phyloP scores from a whole-genome alignment of 1,284 basidiomycete genomes.

The Ganoderma resinaceum region DNA sequence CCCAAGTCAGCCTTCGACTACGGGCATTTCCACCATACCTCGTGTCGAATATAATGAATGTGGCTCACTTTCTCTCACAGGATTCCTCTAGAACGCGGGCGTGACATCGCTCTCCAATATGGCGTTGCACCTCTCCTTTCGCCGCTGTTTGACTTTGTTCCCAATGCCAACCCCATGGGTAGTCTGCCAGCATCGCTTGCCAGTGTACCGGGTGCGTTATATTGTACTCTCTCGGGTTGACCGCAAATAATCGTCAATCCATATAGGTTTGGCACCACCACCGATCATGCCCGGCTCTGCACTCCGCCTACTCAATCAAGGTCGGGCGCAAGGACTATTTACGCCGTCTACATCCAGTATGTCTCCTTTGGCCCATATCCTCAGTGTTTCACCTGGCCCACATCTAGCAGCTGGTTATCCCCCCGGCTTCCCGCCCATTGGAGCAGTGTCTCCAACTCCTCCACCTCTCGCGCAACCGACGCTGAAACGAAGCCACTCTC shows the following conservation, averaged over 20 bases:
- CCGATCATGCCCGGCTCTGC: constrained; percentile 85
- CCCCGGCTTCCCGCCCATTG: constrained; percentile 45
- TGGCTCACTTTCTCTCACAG: constrained; percentile 47
- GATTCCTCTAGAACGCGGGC: constrained; percentile 92
- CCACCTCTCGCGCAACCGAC: constrained; percentile 46
- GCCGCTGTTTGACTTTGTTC: constrained; percentile 92
- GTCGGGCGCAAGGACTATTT: constrained; percentile 84
- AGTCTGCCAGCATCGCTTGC: constrained; percentile 56
- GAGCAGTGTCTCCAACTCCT: constrained; percentile 59
- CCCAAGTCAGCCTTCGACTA: background rate
- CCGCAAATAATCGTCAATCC: constrained; percentile 47
- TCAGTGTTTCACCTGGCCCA: constrained; percentile 41
- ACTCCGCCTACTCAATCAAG: constrained; percentile 80
- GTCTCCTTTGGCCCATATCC: constrained; percentile 44
- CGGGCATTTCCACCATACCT: background rate
- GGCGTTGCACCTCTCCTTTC: constrained; percentile 86
- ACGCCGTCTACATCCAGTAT: constrained; percentile 76
- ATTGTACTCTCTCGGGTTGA: constrained; percentile 51
- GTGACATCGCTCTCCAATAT: constrained; percentile 90
- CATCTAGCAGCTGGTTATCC: constrained; percentile 51
- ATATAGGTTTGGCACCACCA: constrained; percentile 68
- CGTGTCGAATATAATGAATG: background rate
- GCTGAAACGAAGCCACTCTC: constrained; percentile 55
- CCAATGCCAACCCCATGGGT: constrained; percentile 70
- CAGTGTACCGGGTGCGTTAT: constrained; percentile 51